Evolutionary conservation across 306 rosid species (phyloP).

Genomic region (Corylus americana): DNA sequence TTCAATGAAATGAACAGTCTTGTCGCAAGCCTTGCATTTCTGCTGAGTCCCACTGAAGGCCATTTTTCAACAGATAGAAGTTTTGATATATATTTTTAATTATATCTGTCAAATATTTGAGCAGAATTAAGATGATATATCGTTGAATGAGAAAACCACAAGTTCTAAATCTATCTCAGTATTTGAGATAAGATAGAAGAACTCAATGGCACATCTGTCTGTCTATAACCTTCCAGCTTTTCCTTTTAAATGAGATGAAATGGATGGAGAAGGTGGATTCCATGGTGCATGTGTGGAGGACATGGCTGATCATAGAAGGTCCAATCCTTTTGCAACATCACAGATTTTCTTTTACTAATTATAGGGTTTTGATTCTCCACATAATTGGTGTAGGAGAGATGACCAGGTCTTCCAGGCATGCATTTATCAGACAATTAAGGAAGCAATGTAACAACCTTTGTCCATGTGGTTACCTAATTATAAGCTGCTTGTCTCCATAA

Average conservation of each 20-base stretch:
- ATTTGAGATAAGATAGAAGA: slow-evolving; percentile 34
- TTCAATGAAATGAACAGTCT: slow-evolving; percentile 66
- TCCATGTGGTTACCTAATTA: too few relatives aligned
- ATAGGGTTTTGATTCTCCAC: slow-evolving; percentile 3
- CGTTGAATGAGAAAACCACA: slow-evolving; percentile 20
- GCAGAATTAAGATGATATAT: not conserved
- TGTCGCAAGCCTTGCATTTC: slow-evolving; percentile 77
- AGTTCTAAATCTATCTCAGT: slow-evolving; percentile 16
- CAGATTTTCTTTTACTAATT: slow-evolving; percentile 8
- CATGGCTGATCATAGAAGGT: slow-evolving; percentile 11
- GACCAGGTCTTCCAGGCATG: slow-evolving; percentile 20
- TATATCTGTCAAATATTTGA: too few relatives aligned
- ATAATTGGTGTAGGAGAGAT: not conserved
- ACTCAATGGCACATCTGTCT: slow-evolving; percentile 2
- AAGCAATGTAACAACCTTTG: not conserved
- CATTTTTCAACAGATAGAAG: slow-evolving; percentile 32
- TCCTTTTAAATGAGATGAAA: slow-evolving; percentile 30
- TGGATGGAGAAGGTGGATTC: slow-evolving; percentile 38
- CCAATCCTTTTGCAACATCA: slow-evolving; percentile 23
- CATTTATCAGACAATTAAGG: not conserved
- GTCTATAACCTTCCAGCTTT: slow-evolving; percentile 1
- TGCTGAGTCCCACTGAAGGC: slow-evolving; percentile 78
- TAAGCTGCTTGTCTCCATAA: too few relatives aligned
- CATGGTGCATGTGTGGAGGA: slow-evolving; percentile 11
- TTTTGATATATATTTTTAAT: too few relatives aligned